These are phyloP conservation scores for Epichloe sibirici DNA, from an alignment of 2,329 filamentous ascomycete species.

Conservation along the genomic window DNA sequence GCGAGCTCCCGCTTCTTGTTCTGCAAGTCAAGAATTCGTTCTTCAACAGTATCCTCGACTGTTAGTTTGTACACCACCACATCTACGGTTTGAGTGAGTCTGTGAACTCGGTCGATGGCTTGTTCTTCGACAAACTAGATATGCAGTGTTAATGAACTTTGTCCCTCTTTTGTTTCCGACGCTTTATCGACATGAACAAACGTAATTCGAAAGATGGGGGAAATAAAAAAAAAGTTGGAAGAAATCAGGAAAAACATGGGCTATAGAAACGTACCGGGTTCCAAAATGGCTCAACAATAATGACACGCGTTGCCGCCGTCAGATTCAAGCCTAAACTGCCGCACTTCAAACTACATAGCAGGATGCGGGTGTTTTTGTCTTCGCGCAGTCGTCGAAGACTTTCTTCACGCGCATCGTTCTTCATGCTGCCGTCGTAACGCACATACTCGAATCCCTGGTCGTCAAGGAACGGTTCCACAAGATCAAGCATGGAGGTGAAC, in stretches of 20 bases:
- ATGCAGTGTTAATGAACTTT: background rate
- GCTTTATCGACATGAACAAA: no score
- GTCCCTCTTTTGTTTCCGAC: background rate
- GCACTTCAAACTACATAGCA: conserved; percentile 90
- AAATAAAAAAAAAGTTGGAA: background rate
- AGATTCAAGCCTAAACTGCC: conserved; percentile 88
- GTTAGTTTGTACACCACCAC: conserved; percentile 94
- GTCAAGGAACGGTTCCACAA: conserved; percentile 82
- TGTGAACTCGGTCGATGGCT: conserved; percentile 94
- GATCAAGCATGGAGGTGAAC: conserved; percentile 95
- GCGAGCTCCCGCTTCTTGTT: conserved; percentile 87
- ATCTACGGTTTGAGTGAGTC: conserved; percentile 91
- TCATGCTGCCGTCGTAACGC: conserved; percentile 91
- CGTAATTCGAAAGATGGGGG: background rate
- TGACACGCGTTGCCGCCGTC: conserved; percentile 82
- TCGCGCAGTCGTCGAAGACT: conserved; percentile 66
- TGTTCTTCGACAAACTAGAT: conserved; percentile 88
- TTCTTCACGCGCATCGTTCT: conserved; percentile 82
- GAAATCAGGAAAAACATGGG: background rate
- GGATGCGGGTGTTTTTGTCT: conserved; percentile 62
- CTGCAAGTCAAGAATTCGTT: conserved; percentile 87
- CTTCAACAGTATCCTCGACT: conserved; percentile 76
- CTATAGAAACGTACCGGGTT: conserved; percentile 57
- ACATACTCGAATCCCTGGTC: conserved; percentile 65
- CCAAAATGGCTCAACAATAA: conserved; percentile 97